A percentile compares a stretch with the other conserved stretches of the same genome.
phyloP scores from a whole-genome alignment of 2,329 filamentous ascomycete species.

The Venturia nashicola region DNA sequence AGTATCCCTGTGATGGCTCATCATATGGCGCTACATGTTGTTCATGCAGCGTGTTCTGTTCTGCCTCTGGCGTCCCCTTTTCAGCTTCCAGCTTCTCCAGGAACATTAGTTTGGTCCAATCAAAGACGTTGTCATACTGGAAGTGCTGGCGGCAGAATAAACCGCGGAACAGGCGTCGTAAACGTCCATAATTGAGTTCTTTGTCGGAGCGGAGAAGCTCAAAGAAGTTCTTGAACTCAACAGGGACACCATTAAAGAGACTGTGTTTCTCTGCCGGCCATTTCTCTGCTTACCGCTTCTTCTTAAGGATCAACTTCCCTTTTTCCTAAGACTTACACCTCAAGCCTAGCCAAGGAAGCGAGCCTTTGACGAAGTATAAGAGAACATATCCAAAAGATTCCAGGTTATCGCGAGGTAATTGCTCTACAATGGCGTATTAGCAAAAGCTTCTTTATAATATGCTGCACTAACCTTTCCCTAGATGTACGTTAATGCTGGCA shows the following conservation, averaged over 20 bases:
- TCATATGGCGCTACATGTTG: too few relatives aligned
- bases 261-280: background rate
- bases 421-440: conserved; percentile 14
- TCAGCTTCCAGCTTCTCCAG: conserved; percentile 10
- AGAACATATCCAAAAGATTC: conserved; percentile 19
- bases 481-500: conserved; percentile 16
- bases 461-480: conserved; percentile 12
- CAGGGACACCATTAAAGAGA: conserved; percentile 11
- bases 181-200: conserved; percentile 11
- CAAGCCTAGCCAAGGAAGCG: conserved; percentile 18
- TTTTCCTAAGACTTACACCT: conserved; percentile 13
- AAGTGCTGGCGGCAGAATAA: conserved; percentile 12
- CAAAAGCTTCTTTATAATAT: conserved; percentile 8
- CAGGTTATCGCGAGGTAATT: conserved; percentile 18
- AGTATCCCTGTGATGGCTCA: too few relatives aligned
- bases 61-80: conserved; percentile 3
- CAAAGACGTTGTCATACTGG: conserved; percentile 14
- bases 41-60: background rate
- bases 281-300: background rate
- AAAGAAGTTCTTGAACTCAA: conserved; percentile 13
- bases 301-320: conserved; percentile 13
- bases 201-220: conserved; percentile 11
- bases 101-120: conserved; percentile 13
- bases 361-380: conserved; percentile 17
- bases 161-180: conserved; percentile 12